A percentile compares a stretch with the other conserved stretches of the same genome.
phyloP scores from a whole-genome alignment of 129 eudicot genomes.

The Kitagawia praeruptora region DNA sequence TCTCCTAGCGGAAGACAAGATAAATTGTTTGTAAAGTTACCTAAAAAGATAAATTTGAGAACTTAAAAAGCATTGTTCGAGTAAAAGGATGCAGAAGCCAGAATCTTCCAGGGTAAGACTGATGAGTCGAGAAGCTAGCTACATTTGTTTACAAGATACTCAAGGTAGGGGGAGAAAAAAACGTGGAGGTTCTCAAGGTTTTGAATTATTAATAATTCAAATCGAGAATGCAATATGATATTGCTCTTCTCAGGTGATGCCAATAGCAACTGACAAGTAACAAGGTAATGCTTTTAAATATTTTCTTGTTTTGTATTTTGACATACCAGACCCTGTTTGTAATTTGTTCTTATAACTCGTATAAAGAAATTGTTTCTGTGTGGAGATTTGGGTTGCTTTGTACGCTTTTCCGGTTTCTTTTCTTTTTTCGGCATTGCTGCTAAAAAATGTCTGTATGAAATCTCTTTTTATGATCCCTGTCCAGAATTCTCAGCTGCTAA shows the following conservation, averaged over 20 bases:
- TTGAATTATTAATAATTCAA: no score
- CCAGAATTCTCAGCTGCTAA: neutral
- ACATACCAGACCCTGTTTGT: neutral
- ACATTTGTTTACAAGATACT: no score
- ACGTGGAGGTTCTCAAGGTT: no score
- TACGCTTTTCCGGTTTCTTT: no score
- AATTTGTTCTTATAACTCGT: neutral
- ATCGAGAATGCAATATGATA: constrained; percentile 66
- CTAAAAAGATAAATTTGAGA: no score
- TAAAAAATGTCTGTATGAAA: neutral
- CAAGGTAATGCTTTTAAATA: neutral
- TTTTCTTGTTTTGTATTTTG: neutral
- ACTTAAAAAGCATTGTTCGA: constrained; percentile 52
- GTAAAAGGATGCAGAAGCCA: constrained; percentile 69
- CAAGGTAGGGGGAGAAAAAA: no score
- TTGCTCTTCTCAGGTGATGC: constrained; percentile 17
- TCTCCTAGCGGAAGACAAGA: no score
- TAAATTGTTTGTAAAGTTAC: no score
- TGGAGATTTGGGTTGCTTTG: neutral
- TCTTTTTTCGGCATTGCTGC: no score
- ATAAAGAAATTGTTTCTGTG: neutral
- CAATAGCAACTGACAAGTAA: neutral
- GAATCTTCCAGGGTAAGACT: constrained; percentile 26
- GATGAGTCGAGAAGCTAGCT: constrained; percentile 38
- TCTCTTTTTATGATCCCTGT: neutral